Percentiles rank a stretch among this genome's conserved stretches.
These are phyloP conservation scores for Parachaetomium inaequale DNA, from an alignment of 495 filamentous ascomycete species.

Conservation along the genomic window DNA sequence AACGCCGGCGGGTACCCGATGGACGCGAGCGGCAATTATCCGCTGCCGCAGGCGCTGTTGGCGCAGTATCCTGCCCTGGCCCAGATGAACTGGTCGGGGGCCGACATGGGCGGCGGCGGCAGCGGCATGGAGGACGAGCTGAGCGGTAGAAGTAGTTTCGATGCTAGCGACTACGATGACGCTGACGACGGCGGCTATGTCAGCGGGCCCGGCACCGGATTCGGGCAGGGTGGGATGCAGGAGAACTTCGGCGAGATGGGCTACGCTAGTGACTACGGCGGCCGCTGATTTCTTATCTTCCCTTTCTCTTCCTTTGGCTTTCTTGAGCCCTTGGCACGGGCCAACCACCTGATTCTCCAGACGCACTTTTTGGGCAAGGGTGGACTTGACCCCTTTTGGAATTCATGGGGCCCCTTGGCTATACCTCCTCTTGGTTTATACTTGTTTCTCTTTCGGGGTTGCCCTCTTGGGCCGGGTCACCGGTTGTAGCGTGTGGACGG, in stretches of 20 bases:
- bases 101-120: conserved; percentile 48
- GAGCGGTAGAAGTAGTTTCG: conserved; percentile 81
- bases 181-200: conserved; percentile 57
- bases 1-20: conserved; percentile 44
- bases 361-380: not conserved
- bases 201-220: conserved; percentile 50
- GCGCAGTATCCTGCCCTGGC: conserved; percentile 90
- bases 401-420: not conserved
- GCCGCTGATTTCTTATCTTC: conserved; percentile 32
- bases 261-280: conserved; percentile 53
- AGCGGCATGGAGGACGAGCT: conserved; percentile 67
- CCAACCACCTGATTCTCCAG: not conserved
- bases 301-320: not conserved
- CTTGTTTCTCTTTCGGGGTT: not conserved
- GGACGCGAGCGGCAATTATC: conserved; percentile 56
- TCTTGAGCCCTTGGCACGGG: not conserved
- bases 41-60: conserved; percentile 81
- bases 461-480: not conserved
- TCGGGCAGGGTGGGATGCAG: conserved; percentile 47
- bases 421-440: conserved; percentile 3
- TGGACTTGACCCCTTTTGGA: not conserved
- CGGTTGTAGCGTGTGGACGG: not conserved
- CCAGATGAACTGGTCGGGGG: conserved; percentile 71
- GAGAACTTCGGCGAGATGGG: conserved; percentile 49
- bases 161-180: conserved; percentile 73